These are phyloP conservation scores for Coniochaeta sp. DNA, from an alignment of 2,329 filamentous ascomycete species.

Conservation along the genomic window DNA sequence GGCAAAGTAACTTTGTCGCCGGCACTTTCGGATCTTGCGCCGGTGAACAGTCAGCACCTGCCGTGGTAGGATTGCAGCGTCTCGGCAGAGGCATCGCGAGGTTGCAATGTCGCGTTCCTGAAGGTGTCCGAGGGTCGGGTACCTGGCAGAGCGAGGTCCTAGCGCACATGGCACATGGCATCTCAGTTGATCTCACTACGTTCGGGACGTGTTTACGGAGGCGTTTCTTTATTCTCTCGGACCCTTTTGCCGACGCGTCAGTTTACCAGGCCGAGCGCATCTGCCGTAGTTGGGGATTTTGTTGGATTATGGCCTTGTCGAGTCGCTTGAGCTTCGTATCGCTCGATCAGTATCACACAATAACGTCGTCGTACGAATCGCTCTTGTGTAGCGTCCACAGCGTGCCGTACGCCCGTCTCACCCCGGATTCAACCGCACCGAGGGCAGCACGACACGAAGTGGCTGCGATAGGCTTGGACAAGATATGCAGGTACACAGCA, in stretches of 20 bases:
- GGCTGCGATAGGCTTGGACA: not conserved
- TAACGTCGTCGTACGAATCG: not conserved
- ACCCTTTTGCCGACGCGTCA: not conserved
- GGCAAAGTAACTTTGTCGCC: not conserved
- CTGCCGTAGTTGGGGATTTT: not conserved
- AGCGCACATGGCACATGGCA: not conserved
- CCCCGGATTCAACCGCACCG: not conserved
- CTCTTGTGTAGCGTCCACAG: not conserved
- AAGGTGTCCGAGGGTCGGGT: not conserved
- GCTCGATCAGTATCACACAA: not conserved
- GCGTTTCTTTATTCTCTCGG: not conserved
- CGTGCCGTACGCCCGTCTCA: not conserved
- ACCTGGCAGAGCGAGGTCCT: not conserved
- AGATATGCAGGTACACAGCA: not conserved
- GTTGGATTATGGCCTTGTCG: not conserved
- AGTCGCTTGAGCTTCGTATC: not conserved
- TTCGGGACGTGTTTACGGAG: not conserved
- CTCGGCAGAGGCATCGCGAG: not conserved
- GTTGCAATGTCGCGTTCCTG: slow-evolving; percentile 1
- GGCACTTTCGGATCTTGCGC: not conserved
- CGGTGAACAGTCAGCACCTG: not conserved
- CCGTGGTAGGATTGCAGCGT: not conserved
- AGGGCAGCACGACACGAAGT: not conserved
- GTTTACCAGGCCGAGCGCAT: not conserved
- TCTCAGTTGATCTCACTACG: not conserved